These are phyloP conservation scores for Cinnamomum chago DNA, from an alignment of 164 flowering plant species.

Conservation along the genomic window DNA sequence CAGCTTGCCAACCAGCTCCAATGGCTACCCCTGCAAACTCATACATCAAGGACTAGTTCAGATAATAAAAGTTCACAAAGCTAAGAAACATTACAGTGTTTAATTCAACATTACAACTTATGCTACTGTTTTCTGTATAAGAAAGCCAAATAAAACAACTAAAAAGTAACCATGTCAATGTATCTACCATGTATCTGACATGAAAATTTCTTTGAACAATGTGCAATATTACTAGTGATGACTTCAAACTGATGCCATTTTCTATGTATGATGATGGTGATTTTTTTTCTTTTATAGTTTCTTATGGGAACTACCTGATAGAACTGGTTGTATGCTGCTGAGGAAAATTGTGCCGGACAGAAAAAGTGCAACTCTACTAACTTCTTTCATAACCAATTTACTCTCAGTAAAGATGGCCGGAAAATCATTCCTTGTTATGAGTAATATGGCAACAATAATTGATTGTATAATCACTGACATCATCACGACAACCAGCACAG, in stretches of 20 bases:
- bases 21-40: constrained; percentile 59
- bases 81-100: too few relatives aligned
- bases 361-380: constrained; percentile 42
- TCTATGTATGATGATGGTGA: too few relatives aligned
- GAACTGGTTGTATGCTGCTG: constrained; percentile 53
- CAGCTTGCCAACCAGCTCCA: constrained; percentile 78
- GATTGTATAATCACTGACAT: constrained; percentile 40
- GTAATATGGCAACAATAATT: constrained; percentile 24
- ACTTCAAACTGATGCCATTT: too few relatives aligned
- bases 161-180: background rate
- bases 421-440: constrained; percentile 23
- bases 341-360: constrained; percentile 43
- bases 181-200: background rate
- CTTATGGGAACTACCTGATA: constrained; percentile 34
- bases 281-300: too few relatives aligned
- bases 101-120: too few relatives aligned
- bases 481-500: constrained; percentile 45
- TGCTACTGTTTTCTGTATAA: too few relatives aligned
- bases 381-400: constrained; percentile 30
- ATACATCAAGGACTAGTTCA: too few relatives aligned
- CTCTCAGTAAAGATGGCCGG: constrained; percentile 44
- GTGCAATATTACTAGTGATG: too few relatives aligned
- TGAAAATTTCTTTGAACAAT: background rate
- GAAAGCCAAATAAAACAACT: too few relatives aligned
- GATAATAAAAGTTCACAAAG: too few relatives aligned